These are phyloP conservation scores for Rhamnella rubrinervis DNA, from an alignment of 331 rosid species.

Conservation along the genomic window DNA sequence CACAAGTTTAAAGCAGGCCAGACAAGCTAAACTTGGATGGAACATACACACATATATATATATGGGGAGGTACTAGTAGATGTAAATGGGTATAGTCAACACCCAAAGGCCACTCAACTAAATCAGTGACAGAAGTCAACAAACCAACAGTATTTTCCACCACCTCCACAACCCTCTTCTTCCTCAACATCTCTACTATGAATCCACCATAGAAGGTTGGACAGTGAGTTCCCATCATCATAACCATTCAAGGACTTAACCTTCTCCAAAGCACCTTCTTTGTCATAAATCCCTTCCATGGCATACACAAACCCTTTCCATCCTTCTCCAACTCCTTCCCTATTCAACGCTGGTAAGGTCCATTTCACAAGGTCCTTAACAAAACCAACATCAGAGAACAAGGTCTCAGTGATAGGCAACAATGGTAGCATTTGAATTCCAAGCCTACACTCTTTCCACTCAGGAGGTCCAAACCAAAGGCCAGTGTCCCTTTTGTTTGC, in stretches of 20 bases:
- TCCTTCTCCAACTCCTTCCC: slow-evolving; percentile 80
- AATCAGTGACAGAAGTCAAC: slow-evolving; percentile 36
- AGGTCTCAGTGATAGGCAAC: slow-evolving; percentile 59
- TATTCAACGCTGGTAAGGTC: slow-evolving; percentile 59
- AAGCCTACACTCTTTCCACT: slow-evolving; percentile 80
- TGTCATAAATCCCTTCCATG: slow-evolving; percentile 66
- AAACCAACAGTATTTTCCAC: slow-evolving; percentile 44
- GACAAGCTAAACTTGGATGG: too few relatives aligned
- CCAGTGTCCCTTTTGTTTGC: slow-evolving; percentile 76
- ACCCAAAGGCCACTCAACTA: too few relatives aligned
- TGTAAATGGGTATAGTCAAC: too few relatives aligned
- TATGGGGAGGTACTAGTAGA: too few relatives aligned
- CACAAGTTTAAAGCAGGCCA: too few relatives aligned
- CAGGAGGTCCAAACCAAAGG: slow-evolving; percentile 79
- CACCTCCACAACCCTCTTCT: slow-evolving; percentile 30
- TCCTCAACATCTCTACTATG: slow-evolving; percentile 49
- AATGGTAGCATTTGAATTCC: slow-evolving; percentile 79
- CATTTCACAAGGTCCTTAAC: slow-evolving; percentile 70
- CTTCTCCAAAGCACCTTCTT: slow-evolving; percentile 51
- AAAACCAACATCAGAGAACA: slow-evolving; percentile 61
- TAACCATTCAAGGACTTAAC: slow-evolving; percentile 41
- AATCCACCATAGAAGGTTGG: slow-evolving; percentile 79
- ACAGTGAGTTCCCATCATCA: slow-evolving; percentile 77
- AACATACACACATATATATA: too few relatives aligned
- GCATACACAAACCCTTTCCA: slow-evolving; percentile 82